Conservation (phyloP, 2,329 filamentous ascomycete species). For the Sporothrix brunneoviolacea region DNA sequence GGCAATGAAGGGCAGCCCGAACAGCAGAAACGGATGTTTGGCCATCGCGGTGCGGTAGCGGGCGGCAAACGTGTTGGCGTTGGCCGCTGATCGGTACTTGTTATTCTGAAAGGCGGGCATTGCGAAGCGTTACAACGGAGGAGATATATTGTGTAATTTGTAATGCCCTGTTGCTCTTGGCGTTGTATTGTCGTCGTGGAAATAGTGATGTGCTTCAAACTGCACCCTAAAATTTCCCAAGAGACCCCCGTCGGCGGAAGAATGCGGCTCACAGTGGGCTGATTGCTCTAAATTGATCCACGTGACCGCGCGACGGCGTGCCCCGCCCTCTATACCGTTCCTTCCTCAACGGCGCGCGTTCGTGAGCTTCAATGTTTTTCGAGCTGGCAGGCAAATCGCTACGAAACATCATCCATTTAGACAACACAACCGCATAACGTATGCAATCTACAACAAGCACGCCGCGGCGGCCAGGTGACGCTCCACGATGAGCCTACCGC, state of each 20-base stretch:
- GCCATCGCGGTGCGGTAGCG: conserved; percentile 69
- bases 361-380: too few relatives aligned
- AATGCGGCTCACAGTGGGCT: neutral
- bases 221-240: too few relatives aligned
- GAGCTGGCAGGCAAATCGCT: too few relatives aligned
- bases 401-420: too few relatives aligned
- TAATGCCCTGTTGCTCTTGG: neutral
- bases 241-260: too few relatives aligned
- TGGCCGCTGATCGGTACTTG: conserved; percentile 61
- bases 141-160: too few relatives aligned
- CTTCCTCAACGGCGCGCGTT: neutral
- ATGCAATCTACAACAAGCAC: neutral
- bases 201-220: neutral
- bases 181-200: neutral
- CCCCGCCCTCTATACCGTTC: neutral
- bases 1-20: conserved; percentile 85
- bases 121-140: neutral
- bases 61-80: conserved; percentile 63
- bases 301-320: conserved; percentile 11
- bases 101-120: conserved; percentile 64
- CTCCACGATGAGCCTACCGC: conserved; percentile 12
- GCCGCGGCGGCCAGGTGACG: conserved; percentile 3
- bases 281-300: neutral
- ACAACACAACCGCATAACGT: neutral
- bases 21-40: conserved; percentile 81